phyloP scores from a whole-genome alignment of 1,284 basidiomycete species.

The Amylostereum areolatum region DNA sequence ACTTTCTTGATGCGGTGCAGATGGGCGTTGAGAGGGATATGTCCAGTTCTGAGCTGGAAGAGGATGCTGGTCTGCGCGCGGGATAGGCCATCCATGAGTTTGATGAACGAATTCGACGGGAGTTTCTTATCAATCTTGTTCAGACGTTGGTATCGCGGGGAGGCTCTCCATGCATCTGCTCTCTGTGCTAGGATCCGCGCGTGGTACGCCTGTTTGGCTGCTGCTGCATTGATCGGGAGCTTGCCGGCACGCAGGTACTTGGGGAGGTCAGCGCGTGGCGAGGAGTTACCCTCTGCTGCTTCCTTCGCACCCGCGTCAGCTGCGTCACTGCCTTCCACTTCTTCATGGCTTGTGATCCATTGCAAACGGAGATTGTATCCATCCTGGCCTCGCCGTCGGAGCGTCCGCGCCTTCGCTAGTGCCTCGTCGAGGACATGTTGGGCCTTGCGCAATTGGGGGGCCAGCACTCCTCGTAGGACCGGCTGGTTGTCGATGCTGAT shows the following conservation, averaged over 20 bases:
- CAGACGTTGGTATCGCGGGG: background rate
- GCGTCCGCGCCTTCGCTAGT: no score
- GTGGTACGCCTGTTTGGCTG: background rate
- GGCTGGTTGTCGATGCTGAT: conserved; percentile 12
- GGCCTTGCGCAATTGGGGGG: background rate
- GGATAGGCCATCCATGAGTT: conserved; percentile 3
- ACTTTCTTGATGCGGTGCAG: conserved; percentile 15
- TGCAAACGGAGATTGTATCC: background rate
- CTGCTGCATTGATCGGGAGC: background rate
- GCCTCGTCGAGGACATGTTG: background rate
- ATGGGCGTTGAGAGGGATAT: conserved; percentile 20
- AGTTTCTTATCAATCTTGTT: background rate
- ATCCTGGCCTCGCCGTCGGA: no score
- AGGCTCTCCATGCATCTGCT: background rate
- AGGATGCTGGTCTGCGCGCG: conserved; percentile 14
- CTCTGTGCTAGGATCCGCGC: background rate
- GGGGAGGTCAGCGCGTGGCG: background rate
- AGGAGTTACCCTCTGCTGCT: background rate
- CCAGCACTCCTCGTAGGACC: conserved; percentile 1
- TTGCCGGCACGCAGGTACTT: background rate
- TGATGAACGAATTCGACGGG: conserved; percentile 1
- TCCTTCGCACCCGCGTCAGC: conserved; percentile 1
- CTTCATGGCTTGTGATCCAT: conserved; percentile 6
- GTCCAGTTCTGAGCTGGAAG: conserved; percentile 23
- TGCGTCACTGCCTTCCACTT: background rate